Evolutionary conservation across 805 yeast species (phyloP).

Genomic region (Candida tammaniensis): DNA sequence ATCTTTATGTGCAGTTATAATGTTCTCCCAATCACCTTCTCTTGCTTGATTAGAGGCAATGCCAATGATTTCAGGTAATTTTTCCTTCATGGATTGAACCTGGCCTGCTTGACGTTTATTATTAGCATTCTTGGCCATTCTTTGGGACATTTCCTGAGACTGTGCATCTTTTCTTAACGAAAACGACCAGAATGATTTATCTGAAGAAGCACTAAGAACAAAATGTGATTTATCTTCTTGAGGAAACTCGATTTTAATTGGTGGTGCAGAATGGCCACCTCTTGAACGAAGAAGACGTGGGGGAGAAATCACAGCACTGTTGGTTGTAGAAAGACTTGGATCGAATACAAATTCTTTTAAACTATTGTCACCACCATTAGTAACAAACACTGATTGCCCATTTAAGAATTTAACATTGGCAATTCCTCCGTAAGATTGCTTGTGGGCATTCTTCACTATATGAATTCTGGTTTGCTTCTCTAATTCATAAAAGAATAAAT

Average conservation of each 20-base stretch:
- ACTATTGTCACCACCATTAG: conserved; percentile 88
- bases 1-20: conserved; percentile 83
- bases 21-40: conserved; percentile 90
- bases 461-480: conserved; percentile 73
- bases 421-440: conserved; percentile 73
- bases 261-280: conserved; percentile 97
- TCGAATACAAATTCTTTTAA: conserved; percentile 91
- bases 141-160: conserved; percentile 88
- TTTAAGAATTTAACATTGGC: conserved; percentile 70
- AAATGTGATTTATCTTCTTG: conserved; percentile 76
- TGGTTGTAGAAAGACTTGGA: conserved; percentile 72
- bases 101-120: conserved; percentile 53
- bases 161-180: conserved; percentile 95
- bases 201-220: conserved; percentile 81
- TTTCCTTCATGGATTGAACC: conserved; percentile 52
- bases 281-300: conserved; percentile 90
- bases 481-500: conserved; percentile 80
- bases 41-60: conserved; percentile 73
- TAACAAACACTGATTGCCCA: conserved; percentile 88
- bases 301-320: conserved; percentile 69
- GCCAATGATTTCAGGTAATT: conserved; percentile 71
- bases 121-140: conserved; percentile 39
- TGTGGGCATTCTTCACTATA: conserved; percentile 68
- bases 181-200: conserved; percentile 84
- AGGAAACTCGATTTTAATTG: conserved; percentile 71